These are phyloP conservation scores for Scheffersomyces titani DNA, from an alignment of 1,139 yeast species.

Conservation along the genomic window DNA sequence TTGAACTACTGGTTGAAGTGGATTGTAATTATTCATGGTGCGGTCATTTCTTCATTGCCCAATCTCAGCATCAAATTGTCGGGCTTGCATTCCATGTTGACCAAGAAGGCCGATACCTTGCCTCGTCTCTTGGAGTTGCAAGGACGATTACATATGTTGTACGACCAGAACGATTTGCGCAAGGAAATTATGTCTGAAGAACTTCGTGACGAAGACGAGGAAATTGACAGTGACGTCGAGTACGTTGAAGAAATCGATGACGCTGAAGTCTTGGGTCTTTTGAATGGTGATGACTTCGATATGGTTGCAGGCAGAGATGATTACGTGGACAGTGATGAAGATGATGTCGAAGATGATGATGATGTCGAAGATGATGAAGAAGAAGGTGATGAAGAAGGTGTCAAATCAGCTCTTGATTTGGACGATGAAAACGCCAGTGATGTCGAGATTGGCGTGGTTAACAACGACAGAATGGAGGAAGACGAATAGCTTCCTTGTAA, in stretches of 20 bases:
- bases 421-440: constrained; percentile 31
- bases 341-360: constrained; percentile 16
- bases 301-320: constrained; percentile 21
- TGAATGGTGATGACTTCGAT: constrained; percentile 21
- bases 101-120: constrained; percentile 71
- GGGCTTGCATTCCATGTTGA: constrained; percentile 73
- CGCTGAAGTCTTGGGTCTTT: constrained; percentile 29
- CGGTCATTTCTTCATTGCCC: constrained; percentile 67
- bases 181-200: constrained; percentile 44
- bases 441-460: constrained; percentile 27
- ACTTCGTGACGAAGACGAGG: constrained; percentile 25
- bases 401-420: constrained; percentile 20
- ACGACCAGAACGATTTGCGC: constrained; percentile 71
- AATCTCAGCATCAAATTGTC: constrained; percentile 69
- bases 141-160: constrained; percentile 73
- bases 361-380: constrained; percentile 19
- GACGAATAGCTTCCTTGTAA: background rate
- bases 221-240: constrained; percentile 37
- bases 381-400: constrained; percentile 16
- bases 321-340: constrained; percentile 17
- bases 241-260: constrained; percentile 45
- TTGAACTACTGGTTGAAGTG: constrained; percentile 91
- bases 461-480: background rate
- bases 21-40: constrained; percentile 90
- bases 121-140: constrained; percentile 82